Evolutionary conservation across 306 rosid genomes (phyloP).

Genomic region (Astragalus glycyphyllos): DNA sequence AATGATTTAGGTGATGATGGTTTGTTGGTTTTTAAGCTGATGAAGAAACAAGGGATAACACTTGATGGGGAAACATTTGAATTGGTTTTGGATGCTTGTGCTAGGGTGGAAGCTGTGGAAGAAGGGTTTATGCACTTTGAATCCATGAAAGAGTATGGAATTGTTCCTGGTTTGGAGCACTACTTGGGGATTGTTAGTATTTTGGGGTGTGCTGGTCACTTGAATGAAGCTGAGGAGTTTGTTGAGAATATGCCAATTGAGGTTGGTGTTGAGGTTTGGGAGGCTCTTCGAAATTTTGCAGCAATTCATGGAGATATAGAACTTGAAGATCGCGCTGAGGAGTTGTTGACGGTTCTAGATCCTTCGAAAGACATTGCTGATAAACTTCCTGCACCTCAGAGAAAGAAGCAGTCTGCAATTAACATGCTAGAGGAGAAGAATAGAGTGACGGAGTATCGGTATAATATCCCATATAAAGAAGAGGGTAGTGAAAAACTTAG

Average conservation of each 20-base stretch:
- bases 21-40: slow-evolving; percentile 61
- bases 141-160: slow-evolving; percentile 60
- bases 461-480: slow-evolving; percentile 55
- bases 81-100: slow-evolving; percentile 70
- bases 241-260: slow-evolving; percentile 63
- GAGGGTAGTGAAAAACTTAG: slow-evolving; percentile 56
- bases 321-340: slow-evolving; percentile 71
- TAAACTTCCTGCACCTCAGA: slow-evolving; percentile 55
- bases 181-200: slow-evolving; percentile 59
- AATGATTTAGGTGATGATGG: slow-evolving; percentile 66
- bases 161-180: slow-evolving; percentile 61
- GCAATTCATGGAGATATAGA: slow-evolving; percentile 78
- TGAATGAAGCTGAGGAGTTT: slow-evolving; percentile 77
- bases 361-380: slow-evolving; percentile 51
- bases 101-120: slow-evolving; percentile 63
- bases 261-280: slow-evolving; percentile 56
- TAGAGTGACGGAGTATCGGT: slow-evolving; percentile 58
- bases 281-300: slow-evolving; percentile 57
- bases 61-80: slow-evolving; percentile 60
- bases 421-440: slow-evolving; percentile 89
- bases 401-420: slow-evolving; percentile 59
- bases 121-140: slow-evolving; percentile 61
- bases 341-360: slow-evolving; percentile 55
- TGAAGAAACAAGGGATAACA: slow-evolving; percentile 57
- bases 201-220: slow-evolving; percentile 71